A percentile compares a stretch with the other conserved stretches of the same genome.
Conservation (phyloP, 78 protist genomes). For the Monocercomonoides exilis region DNA sequence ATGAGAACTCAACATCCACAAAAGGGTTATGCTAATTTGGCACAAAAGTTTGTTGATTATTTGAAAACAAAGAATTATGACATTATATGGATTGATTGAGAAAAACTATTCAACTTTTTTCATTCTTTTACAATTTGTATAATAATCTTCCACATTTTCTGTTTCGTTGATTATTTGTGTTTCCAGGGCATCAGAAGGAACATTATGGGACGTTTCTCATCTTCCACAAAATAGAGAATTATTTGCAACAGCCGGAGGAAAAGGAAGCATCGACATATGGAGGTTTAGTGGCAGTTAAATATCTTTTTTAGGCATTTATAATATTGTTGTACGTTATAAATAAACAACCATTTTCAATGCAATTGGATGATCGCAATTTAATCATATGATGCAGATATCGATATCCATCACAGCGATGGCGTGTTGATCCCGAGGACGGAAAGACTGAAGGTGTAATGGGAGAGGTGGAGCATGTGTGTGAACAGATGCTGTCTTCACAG, state of each 20-base stretch:
- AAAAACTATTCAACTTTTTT: background rate
- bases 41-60: background rate
- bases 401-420: background rate
- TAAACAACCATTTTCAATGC: background rate
- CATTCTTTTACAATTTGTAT: background rate
- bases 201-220: constrained; percentile 50
- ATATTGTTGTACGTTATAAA: background rate
- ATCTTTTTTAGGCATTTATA: background rate
- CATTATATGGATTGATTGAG: background rate
- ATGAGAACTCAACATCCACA: constrained; percentile 36
- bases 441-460: constrained; percentile 46
- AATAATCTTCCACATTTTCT: background rate
- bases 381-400: background rate
- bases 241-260: constrained; percentile 46
- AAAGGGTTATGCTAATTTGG: constrained; percentile 34
- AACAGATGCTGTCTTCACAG: constrained; percentile 17
- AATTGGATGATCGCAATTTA: background rate
- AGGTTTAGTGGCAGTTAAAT: constrained; percentile 3
- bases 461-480: background rate
- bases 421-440: constrained; percentile 2
- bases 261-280: constrained; percentile 49
- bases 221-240: constrained; percentile 66
- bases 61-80: background rate
- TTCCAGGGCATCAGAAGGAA: constrained; percentile 11
- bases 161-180: background rate